Conservation (phyloP, 1,284 basidiomycete species). For the Wolfiporia cocos region DNA sequence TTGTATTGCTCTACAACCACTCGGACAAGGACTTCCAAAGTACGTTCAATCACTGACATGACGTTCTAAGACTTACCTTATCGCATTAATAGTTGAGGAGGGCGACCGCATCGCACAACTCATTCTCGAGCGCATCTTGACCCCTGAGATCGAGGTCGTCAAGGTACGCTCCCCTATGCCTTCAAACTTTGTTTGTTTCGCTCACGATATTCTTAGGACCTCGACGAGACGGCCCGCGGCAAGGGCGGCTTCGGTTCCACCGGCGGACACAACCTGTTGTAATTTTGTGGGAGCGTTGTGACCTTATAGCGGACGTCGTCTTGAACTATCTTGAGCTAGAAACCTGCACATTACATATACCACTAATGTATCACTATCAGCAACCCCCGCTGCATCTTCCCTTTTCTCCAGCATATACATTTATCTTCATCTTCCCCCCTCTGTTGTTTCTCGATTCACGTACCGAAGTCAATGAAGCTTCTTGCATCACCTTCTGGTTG, state of each 20-base stretch:
- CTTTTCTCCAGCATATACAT: no score
- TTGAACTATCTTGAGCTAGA: no score
- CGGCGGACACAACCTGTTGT: constrained; percentile 63
- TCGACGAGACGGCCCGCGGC: constrained; percentile 83
- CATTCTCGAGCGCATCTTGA: constrained; percentile 88
- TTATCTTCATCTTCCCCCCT: no score
- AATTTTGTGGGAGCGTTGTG: constrained; percentile 1
- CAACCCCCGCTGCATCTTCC: no score
- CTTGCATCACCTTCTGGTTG: no score
- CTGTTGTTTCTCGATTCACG: no score
- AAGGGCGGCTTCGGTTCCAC: constrained; percentile 93
- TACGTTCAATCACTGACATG: constrained; percentile 27
- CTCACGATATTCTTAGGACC: constrained; percentile 41
- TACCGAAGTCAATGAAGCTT: no score
- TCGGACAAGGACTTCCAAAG: constrained; percentile 86
- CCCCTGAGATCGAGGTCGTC: constrained; percentile 83
- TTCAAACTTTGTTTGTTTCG: neutral
- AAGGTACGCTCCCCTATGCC: constrained; percentile 44
- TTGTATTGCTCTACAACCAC: constrained; percentile 93
- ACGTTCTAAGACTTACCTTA: neutral
- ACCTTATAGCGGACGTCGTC: neutral
- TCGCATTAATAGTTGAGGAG: constrained; percentile 58
- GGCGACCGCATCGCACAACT: constrained; percentile 95
- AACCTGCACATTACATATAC: no score
- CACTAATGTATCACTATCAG: no score